These are phyloP conservation scores for Ascochyta pisi DNA, from an alignment of 2,329 filamentous ascomycete species.

Conservation along the genomic window DNA sequence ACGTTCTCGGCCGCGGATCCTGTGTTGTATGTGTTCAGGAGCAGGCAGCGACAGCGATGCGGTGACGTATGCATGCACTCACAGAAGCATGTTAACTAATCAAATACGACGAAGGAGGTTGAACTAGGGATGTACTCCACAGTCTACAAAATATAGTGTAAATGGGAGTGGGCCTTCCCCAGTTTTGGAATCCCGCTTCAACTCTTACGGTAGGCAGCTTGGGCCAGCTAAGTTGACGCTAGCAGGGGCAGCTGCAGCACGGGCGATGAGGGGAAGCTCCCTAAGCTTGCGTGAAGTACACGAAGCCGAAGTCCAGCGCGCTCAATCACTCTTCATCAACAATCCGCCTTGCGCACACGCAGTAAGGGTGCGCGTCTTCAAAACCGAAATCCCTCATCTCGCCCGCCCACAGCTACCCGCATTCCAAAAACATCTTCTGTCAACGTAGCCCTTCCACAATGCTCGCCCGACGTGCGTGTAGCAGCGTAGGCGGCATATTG, in stretches of 20 bases:
- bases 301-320: background rate
- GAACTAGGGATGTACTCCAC: background rate
- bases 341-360: background rate
- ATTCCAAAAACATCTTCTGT: background rate
- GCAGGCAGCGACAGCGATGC: no score
- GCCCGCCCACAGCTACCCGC: background rate
- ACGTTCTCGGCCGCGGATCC: constrained; percentile 1
- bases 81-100: background rate
- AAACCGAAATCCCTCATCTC: background rate
- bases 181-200: constrained; percentile 6
- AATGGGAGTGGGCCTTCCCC: constrained; percentile 10
- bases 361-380: background rate
- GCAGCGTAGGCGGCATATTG: constrained; percentile 34
- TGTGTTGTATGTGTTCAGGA: background rate
- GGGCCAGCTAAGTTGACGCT: background rate
- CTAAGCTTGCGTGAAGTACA: constrained; percentile 4
- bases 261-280: constrained; percentile 18
- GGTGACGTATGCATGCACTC: background rate
- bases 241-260: constrained; percentile 21
- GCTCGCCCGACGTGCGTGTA: constrained; percentile 41
- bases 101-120: background rate
- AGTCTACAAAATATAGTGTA: background rate
- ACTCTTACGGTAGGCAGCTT: background rate
- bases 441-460: constrained; percentile 27
- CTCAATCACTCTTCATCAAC: background rate